Evolutionary conservation across 2,329 filamentous ascomycete species (phyloP).

Genomic region (Dothideomycetidae sp.): DNA sequence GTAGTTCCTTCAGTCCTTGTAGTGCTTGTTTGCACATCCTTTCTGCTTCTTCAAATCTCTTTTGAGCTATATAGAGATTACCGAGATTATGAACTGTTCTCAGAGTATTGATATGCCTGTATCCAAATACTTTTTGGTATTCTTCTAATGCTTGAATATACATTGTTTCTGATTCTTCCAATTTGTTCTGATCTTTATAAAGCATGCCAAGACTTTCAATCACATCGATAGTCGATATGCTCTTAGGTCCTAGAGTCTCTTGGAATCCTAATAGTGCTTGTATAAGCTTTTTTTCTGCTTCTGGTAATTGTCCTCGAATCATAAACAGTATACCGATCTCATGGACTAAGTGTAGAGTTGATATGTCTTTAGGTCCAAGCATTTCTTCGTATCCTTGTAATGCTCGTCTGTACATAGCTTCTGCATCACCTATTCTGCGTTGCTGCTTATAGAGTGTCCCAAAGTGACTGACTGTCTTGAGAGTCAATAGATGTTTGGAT

Average conservation of each 20-base stretch:
- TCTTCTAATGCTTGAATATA: constrained; percentile 10
- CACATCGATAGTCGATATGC: no score
- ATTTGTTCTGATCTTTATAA: constrained; percentile 9
- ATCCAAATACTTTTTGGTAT: constrained; percentile 8
- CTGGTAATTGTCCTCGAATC: no score
- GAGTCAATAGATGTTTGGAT: constrained; percentile 10
- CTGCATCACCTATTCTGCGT: constrained; percentile 11
- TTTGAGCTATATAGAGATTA: neutral
- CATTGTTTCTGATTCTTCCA: constrained; percentile 12
- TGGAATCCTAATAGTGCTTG: no score
- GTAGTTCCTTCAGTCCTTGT: no score
- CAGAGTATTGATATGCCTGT: constrained; percentile 11
- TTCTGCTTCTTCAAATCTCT: no score
- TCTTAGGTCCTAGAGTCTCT: no score
- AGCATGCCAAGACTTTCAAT: constrained; percentile 1
- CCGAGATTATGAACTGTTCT: constrained; percentile 5
- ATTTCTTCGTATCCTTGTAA: constrained; percentile 10
- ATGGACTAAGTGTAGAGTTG: constrained; percentile 7
- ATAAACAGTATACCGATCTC: no score
- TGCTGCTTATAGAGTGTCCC: constrained; percentile 1
- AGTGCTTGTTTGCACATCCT: no score
- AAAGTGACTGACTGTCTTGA: constrained; percentile 6
- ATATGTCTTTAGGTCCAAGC: constrained; percentile 8
- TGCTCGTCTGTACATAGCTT: constrained; percentile 11
- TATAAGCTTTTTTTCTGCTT: no score